Evolutionary conservation across 306 rosid species (phyloP), one percentile per base, ranked within the genome.

Genomic region (Elaeagnus macrophylla): DNA sequence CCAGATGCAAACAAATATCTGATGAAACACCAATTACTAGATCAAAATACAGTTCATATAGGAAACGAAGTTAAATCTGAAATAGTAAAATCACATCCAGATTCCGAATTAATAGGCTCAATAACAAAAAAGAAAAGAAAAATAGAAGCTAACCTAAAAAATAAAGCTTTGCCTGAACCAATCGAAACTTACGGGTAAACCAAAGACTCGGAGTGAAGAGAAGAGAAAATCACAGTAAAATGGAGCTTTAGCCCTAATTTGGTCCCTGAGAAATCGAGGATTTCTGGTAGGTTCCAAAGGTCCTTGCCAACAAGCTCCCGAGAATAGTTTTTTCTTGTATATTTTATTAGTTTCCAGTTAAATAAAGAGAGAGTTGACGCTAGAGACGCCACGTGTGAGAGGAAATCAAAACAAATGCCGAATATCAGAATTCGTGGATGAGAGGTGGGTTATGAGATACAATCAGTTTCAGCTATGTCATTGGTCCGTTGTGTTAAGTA

Each of bases 341-440:
- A 65, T 67, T 61, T 65, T 13, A 41, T 52, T 58, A 50, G 40
- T 25, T 53, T 60, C 19, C 16, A 7, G 39, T 56, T 40, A 55
- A 19, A 62, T 47, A 3, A 10, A 61, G 66, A 48, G 64, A 66
- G 41, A 62, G 4, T 25, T 70, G 60, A 63, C 65, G 75, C 12
- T 65, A 6, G 49, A 50, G 39, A 13, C 10, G 88, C 71, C 95
- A 80, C 95, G 90, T 82, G 90, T 25, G 83, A 71, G 58, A 6
- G 10, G 7, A 51, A 64, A 71, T 48, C 61, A 10, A 65, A 20
- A 18, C 63, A 39, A 32, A 62, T 7, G 40, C 54, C 1, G 37
- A 77, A 75, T 65, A 68, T 81, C 67, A 78, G 74, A 82, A 77
- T 61, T 85, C 87, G 90, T 85, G 95, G 95, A 77, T 59, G 75